phyloP scores from a whole-genome alignment of 345 rosid genomes.

The Durio zibethinus region DNA sequence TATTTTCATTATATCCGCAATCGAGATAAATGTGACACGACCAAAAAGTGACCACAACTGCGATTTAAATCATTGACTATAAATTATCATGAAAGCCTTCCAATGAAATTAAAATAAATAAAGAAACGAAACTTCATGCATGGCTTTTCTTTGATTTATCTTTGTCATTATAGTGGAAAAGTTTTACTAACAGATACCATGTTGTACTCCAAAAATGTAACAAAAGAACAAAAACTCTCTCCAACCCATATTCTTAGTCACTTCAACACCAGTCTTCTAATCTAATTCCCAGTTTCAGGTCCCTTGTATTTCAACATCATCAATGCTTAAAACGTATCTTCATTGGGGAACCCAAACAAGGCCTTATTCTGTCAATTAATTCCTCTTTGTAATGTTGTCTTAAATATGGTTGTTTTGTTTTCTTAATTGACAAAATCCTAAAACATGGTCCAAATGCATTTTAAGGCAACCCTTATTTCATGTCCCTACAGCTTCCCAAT shows the following conservation, averaged over 20 bases:
- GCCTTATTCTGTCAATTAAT: constrained; percentile 20
- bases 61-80: too few species aligned
- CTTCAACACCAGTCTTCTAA: constrained; percentile 27
- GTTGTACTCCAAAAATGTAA: constrained; percentile 12
- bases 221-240: constrained; percentile 10
- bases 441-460: constrained; percentile 37
- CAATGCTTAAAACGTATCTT: constrained; percentile 17
- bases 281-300: constrained; percentile 26
- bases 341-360: constrained; percentile 13
- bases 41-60: too few species aligned
- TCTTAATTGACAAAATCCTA: constrained; percentile 21
- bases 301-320: constrained; percentile 31
- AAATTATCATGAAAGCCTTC: too few species aligned
- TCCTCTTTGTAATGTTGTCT: constrained; percentile 14
- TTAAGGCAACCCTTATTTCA: constrained; percentile 28
- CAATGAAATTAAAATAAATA: too few species aligned
- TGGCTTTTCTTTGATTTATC: too few species aligned
- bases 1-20: too few species aligned
- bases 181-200: too few species aligned
- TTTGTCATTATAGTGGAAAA: neutral
- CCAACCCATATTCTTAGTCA: constrained; percentile 8
- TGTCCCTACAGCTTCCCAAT: constrained; percentile 13
- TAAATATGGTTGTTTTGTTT: neutral
- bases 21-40: too few species aligned
- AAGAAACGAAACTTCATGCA: too few species aligned